phyloP scores from a whole-genome alignment of 306 rosid species.

The Acacia melanoxylon region DNA sequence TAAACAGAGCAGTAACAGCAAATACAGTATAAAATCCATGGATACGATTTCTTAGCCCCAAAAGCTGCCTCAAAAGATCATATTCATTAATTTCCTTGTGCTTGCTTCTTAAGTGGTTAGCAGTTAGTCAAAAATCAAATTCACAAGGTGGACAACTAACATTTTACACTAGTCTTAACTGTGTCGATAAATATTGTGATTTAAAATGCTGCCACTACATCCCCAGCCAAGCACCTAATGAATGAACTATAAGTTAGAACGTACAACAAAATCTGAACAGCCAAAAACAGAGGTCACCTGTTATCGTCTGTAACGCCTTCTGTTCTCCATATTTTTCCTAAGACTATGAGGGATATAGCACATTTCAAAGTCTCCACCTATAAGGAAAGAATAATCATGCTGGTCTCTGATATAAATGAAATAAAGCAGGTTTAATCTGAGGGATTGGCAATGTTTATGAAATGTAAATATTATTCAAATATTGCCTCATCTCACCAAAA shows the following conservation, averaged over 20 bases:
- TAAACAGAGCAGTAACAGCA: background rate
- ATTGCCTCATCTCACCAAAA: slow-evolving; percentile 53
- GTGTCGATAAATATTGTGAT: background rate
- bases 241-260: background rate
- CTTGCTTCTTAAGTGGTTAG: slow-evolving; percentile 16
- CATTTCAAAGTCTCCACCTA: slow-evolving; percentile 95
- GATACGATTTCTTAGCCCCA: background rate
- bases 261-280: background rate
- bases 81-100: slow-evolving; percentile 1
- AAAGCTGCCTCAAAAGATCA: slow-evolving; percentile 16
- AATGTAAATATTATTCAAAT: slow-evolving; percentile 20
- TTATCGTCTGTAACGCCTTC: slow-evolving; percentile 93
- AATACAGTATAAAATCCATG: slow-evolving; percentile 16
- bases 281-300: slow-evolving; percentile 43
- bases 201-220: background rate
- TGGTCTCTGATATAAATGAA: slow-evolving; percentile 3
- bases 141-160: slow-evolving; percentile 13
- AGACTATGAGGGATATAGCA: slow-evolving; percentile 70
- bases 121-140: slow-evolving; percentile 20
- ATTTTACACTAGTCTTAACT: slow-evolving; percentile 9
- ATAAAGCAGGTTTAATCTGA: background rate
- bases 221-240: slow-evolving; percentile 23
- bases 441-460: background rate
- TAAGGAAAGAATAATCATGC: slow-evolving; percentile 27
- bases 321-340: slow-evolving; percentile 65